These are phyloP conservation scores for Fraxinus sp. DNA, from an alignment of 305 asterid genomes.

Conservation along the genomic window DNA sequence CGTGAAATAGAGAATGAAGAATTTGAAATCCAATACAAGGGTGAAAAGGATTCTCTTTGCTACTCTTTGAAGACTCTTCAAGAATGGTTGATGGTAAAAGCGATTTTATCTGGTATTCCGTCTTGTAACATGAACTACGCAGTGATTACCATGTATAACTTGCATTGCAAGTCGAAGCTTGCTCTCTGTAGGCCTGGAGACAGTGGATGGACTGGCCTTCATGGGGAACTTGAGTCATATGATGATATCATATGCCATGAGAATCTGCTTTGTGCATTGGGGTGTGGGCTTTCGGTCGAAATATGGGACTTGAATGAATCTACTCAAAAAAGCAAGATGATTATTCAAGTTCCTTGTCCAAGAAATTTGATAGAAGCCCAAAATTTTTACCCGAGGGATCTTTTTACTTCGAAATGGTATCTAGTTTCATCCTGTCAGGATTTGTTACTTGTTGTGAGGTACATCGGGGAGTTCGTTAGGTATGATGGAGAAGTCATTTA, in stretches of 20 bases:
- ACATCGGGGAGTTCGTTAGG: constrained; percentile 35
- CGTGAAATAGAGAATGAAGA: neutral
- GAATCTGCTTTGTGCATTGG: constrained; percentile 4
- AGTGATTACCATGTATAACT: neutral
- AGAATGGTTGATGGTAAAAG: neutral
- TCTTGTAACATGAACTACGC: neutral
- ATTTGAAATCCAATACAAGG: neutral
- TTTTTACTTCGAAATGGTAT: constrained; percentile 26
- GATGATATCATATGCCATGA: constrained; percentile 25
- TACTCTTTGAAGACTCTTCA: neutral
- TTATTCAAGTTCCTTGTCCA: constrained; percentile 13
- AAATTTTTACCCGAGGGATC: neutral
- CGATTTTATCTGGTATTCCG: constrained; percentile 14
- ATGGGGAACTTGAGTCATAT: neutral
- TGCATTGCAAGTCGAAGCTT: neutral
- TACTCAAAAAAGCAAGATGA: neutral
- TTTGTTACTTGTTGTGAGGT: constrained; percentile 20
- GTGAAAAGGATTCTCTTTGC: neutral
- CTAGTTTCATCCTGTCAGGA: neutral
- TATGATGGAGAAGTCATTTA: constrained; percentile 24
- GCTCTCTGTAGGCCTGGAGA: constrained; percentile 27
- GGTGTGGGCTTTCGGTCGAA: constrained; percentile 17
- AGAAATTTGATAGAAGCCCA: neutral
- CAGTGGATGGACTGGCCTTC: constrained; percentile 16
- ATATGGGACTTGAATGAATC: constrained; percentile 25